Base-by-base conservation (phyloP, 176 grass and related monocot genomes). In the Triticum urartu region DNA sequence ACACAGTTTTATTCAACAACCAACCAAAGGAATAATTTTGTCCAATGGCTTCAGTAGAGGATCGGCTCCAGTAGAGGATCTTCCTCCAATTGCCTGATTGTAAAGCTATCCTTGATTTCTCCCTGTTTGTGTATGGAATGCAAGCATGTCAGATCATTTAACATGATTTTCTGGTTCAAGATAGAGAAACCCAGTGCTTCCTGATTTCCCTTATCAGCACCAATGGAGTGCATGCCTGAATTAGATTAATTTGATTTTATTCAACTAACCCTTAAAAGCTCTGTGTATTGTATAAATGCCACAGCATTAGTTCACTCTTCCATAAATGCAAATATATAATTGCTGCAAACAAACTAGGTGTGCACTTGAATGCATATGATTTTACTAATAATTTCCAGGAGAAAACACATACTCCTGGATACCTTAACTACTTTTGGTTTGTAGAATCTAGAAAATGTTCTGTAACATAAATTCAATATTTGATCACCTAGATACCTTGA, bases 21-120 rank as follows among this genome's bases (percentile, higher is more conserved):
- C 85, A 72, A 93, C 87, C 85, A 89, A 84, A 78, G 89, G 89
- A 91, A 95, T 90, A 72, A 92, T 86, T 95, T 93, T 92, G 64
- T 93, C 95, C 83, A 98, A 80, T 83, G 91, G 90, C 72, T 89
- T 88, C 80, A 95, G 38, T 21, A 98, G 38, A 88, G 95, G 91
- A 93, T 93, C 95, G 91, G 90, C 72, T 89, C 90, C 80, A 95
- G 38, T 21, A 98, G 38, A 88, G 95, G 91, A 93, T 93, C 95
- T 66, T 91, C 89, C 80, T 98, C 95, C 83, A 90, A 22, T 80
- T 93, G 91, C 70, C 79, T 98, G 54, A 95, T 87, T 81, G 95
- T 76, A 98, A 85, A 90, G 67, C 82, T 86, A 98, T 93, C 87
- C 91, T 83, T 67, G 89, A 83, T 69, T 95, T 95, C 52, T 77